These are phyloP conservation scores for Botryotinia globosa DNA, from an alignment of 2,329 filamentous ascomycete genomes.

Conservation along the genomic window DNA sequence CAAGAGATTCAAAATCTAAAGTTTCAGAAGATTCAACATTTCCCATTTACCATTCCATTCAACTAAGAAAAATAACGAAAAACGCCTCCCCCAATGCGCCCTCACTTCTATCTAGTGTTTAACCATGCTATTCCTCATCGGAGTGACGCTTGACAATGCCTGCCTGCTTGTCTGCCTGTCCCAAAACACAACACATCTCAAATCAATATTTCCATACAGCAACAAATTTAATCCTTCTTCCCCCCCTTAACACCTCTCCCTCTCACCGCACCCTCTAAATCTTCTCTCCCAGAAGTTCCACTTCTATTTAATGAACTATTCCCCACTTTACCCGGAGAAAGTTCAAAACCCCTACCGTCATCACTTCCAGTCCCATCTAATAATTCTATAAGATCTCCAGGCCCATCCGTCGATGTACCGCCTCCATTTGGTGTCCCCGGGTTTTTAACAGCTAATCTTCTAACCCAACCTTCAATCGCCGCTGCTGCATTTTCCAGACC, in stretches of 20 bases:
- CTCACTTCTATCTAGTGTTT: slow-evolving; percentile 7
- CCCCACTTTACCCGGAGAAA: slow-evolving; percentile 28
- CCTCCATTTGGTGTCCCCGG: slow-evolving; percentile 40
- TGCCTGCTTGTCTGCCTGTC: not conserved
- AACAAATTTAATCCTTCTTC: slow-evolving; percentile 8
- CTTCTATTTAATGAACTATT: slow-evolving; percentile 22
- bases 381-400: slow-evolving; percentile 69
- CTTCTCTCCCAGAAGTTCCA: slow-evolving; percentile 27
- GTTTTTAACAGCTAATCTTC: slow-evolving; percentile 71
- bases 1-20: not conserved
- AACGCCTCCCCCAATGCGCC: slow-evolving; percentile 10
- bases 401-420: slow-evolving; percentile 44
- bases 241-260: slow-evolving; percentile 18
- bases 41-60: not conserved
- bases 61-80: not conserved
- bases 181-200: not conserved
- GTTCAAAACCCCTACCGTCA: slow-evolving; percentile 44
- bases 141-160: not conserved
- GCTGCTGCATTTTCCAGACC: slow-evolving; percentile 79
- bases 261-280: slow-evolving; percentile 25
- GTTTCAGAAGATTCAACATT: not conserved
- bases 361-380: slow-evolving; percentile 59
- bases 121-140: not conserved
- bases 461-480: slow-evolving; percentile 85
- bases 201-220: not conserved